Evolutionary conservation across 192 early-diverging fungal species (phyloP), one percentile per base, ranked within the genome.

Genomic region (Backusella mclennaniae): DNA sequence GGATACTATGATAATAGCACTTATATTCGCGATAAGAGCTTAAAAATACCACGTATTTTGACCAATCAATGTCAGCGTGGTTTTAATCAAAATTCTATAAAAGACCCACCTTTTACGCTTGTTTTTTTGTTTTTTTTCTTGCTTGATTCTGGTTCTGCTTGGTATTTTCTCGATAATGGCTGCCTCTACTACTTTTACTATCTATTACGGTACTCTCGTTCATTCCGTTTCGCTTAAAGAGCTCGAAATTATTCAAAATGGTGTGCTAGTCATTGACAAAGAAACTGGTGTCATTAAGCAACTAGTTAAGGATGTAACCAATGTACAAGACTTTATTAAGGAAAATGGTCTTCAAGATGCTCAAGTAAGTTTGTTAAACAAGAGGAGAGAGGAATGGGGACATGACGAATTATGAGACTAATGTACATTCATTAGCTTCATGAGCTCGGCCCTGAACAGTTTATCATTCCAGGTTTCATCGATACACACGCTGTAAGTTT

Each of bases 381-480:
- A 69, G 14, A 36, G 41, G 11, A 26, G 39, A 36, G 17, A 39
- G 3, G 9, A 44, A 5, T 4, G 15, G 17, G 42, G 15, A 44
- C 42, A 17, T 44, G 42, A 4, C 15, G 42, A 44, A 44, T 44
- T 19, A 44, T 44, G 36, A n/a, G 8, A 77, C 7, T 68, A 59
- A 67, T 39, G 23, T 56, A 36, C 15, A 26, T 14, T 14, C 38
- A 15, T 31, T 70, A 87, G 78, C 19, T 84, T n/a, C 76, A 80
- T 46, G 72, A 73, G 63, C 83, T 93, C 39, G 79, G 73, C 5
- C 69, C 73, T 0, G 80, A 84, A 33, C 93, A 96, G 80, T 94
- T 97, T 79, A 82, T 97, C 72, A 85, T 96, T 74, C 97, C 96
- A 38, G 97, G 97, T 19, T 89, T 97, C 41, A 85, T 99, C 41